phyloP scores from a whole-genome alignment of 768 basidiomycete species.

The Macrocybe gigantea region DNA sequence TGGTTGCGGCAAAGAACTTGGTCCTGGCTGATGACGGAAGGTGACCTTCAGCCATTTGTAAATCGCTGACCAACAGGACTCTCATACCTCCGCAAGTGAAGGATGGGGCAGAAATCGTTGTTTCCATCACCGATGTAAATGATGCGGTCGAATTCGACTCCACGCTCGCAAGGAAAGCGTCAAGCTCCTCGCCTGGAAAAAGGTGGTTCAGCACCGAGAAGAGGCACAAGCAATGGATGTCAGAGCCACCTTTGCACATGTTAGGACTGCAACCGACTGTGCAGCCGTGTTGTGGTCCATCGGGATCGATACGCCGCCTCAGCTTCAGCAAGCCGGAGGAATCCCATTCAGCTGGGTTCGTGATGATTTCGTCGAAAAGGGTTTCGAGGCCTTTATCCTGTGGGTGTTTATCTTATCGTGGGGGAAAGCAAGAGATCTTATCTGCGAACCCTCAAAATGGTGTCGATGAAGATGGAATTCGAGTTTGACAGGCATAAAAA shows the following conservation, averaged over 20 bases:
- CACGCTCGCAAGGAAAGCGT: constrained; percentile 66
- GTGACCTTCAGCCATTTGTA: neutral
- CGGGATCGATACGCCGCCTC: constrained; percentile 67
- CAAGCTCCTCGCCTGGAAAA: constrained; percentile 80
- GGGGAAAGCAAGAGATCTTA: neutral
- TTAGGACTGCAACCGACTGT: constrained; percentile 87
- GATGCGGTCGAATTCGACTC: constrained; percentile 64
- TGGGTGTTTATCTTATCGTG: neutral
- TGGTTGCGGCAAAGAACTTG: constrained; percentile 71
- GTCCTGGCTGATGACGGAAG: constrained; percentile 59
- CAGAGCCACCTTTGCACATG: constrained; percentile 90
- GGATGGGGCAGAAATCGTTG: constrained; percentile 93
- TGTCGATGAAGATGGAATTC: constrained; percentile 86
- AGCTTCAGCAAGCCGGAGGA: constrained; percentile 66
- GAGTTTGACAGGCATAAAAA: constrained; percentile 94
- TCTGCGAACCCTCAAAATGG: constrained; percentile 68
- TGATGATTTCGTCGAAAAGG: constrained; percentile 81
- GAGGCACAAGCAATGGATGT: neutral
- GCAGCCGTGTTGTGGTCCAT: constrained; percentile 78
- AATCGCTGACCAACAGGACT: neutral
- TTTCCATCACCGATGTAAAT: constrained; percentile 91
- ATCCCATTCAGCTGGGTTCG: constrained; percentile 89
- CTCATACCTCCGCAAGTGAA: constrained; percentile 69
- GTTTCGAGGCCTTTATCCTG: constrained; percentile 71
- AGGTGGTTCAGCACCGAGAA: neutral